Conservation (phyloP, 345 rosid species). For the Gossypium bickii region DNA sequence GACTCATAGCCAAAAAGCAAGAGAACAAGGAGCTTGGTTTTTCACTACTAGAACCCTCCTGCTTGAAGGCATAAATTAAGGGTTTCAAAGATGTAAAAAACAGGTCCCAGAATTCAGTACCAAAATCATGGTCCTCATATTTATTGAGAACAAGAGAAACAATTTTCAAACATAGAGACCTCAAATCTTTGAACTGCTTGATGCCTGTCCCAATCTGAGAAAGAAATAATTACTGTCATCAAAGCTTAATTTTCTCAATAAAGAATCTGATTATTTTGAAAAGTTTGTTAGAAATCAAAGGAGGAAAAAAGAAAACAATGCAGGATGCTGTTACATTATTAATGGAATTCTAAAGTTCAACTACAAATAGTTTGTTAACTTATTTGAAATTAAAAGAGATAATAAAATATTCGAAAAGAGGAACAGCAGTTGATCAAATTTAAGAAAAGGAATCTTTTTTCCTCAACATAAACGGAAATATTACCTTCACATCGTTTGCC, state of each 20-base stretch:
- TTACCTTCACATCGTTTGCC: conserved; percentile 45
- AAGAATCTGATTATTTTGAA: not conserved
- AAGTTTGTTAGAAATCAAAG: not conserved
- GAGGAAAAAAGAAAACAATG: not conserved
- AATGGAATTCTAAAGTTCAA: not conserved
- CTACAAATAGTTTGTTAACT: not conserved
- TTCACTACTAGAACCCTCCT: conserved; percentile 91
- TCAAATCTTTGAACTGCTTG: conserved; percentile 69
- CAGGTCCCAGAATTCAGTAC: conserved; percentile 73
- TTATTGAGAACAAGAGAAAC: conserved; percentile 64
- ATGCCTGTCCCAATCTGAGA: conserved; percentile 46
- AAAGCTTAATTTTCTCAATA: not conserved
- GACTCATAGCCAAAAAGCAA: conserved; percentile 93
- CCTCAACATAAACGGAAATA: not conserved
- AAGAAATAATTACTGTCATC: conserved; percentile 14
- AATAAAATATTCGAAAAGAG: not conserved
- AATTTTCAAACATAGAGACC: conserved; percentile 77
- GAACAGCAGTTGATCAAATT: not conserved
- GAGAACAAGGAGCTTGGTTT: conserved; percentile 87
- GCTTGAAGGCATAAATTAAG: conserved; percentile 68
- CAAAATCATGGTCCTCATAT: conserved; percentile 75
- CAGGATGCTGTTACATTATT: not conserved
- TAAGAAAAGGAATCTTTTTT: not conserved
- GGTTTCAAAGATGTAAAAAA: conserved; percentile 72
- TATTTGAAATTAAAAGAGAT: not conserved